These are phyloP conservation scores for Kodamaea hsintzibuensis DNA, from an alignment of 805 yeast species.

Conservation along the genomic window DNA sequence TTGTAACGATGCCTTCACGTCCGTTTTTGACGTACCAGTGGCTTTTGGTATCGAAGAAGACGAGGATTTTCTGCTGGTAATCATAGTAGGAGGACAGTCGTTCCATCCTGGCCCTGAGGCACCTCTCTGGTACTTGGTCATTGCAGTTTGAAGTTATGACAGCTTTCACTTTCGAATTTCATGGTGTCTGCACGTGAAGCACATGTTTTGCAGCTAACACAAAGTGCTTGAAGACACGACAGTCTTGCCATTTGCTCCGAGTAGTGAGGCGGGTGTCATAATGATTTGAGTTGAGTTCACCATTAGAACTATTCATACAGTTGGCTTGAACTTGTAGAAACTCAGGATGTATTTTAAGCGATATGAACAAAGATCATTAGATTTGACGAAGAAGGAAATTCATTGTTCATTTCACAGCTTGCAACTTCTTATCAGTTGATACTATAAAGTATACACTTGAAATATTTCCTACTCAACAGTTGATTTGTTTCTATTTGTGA, in stretches of 20 bases:
- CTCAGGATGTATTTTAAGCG: no score
- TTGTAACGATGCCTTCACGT: constrained; percentile 16
- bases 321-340: no score
- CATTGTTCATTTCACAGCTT: no score
- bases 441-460: no score
- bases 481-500: no score
- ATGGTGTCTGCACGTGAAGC: background rate
- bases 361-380: no score
- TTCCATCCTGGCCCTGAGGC: constrained; percentile 48
- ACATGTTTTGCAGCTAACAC: background rate
- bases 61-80: background rate
- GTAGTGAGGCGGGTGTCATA: no score
- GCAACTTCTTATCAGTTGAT: no score
- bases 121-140: constrained; percentile 39
- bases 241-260: background rate
- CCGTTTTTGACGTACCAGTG: background rate
- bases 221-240: background rate
- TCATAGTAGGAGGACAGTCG: constrained; percentile 47
- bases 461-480: no score
- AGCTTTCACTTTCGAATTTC: background rate
- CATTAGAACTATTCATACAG: no score
- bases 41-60: background rate
- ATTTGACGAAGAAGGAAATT: no score
- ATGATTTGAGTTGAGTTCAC: background rate
- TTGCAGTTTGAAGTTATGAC: constrained; percentile 7